Conservation (phyloP, 2,329 filamentous ascomycete species). For the Basipetospora chlamydospora region DNA sequence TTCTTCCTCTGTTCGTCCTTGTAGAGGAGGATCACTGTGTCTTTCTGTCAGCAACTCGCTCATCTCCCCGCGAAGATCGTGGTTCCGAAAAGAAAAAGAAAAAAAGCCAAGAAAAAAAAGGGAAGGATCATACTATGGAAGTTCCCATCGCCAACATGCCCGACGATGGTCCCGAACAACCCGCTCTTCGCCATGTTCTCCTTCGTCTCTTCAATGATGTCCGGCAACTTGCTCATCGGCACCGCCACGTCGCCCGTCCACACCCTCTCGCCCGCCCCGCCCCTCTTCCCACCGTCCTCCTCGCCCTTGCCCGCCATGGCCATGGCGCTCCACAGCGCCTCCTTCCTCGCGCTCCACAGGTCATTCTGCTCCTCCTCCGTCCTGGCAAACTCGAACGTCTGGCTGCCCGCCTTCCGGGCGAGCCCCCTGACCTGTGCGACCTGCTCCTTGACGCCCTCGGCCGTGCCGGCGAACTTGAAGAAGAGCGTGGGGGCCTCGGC, state of each 20-base stretch:
- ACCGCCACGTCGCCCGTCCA: slow-evolving; percentile 85
- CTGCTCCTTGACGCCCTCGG: slow-evolving; percentile 62
- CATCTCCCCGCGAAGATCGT: no score
- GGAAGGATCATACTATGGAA: slow-evolving; percentile 56
- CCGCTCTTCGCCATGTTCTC: slow-evolving; percentile 27
- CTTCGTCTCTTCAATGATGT: slow-evolving; percentile 62
- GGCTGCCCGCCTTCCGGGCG: slow-evolving; percentile 45
- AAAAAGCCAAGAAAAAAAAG: slow-evolving; percentile 6
- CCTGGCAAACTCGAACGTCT: slow-evolving; percentile 65
- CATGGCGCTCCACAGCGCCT: slow-evolving; percentile 70
- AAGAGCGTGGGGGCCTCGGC: slow-evolving; percentile 62
- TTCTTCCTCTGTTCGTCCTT: slow-evolving; percentile 51
- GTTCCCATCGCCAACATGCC: slow-evolving; percentile 66
- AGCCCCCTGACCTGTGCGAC: slow-evolving; percentile 51
- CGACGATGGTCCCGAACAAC: slow-evolving; percentile 40
- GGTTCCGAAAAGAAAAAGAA: slow-evolving; percentile 2
- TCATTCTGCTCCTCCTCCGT: slow-evolving; percentile 56
- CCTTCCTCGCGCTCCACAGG: slow-evolving; percentile 73
- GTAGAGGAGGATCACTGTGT: slow-evolving; percentile 37
- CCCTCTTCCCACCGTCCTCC: no score
- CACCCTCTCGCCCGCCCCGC: slow-evolving; percentile 60
- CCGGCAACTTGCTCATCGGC: slow-evolving; percentile 57
- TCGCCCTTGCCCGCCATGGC: slow-evolving; percentile 46
- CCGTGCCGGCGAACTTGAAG: slow-evolving; percentile 70
- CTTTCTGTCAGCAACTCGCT: background rate